These are phyloP conservation scores for Tolypocladium album DNA, from an alignment of 2,329 filamentous ascomycete species.

Conservation along the genomic window DNA sequence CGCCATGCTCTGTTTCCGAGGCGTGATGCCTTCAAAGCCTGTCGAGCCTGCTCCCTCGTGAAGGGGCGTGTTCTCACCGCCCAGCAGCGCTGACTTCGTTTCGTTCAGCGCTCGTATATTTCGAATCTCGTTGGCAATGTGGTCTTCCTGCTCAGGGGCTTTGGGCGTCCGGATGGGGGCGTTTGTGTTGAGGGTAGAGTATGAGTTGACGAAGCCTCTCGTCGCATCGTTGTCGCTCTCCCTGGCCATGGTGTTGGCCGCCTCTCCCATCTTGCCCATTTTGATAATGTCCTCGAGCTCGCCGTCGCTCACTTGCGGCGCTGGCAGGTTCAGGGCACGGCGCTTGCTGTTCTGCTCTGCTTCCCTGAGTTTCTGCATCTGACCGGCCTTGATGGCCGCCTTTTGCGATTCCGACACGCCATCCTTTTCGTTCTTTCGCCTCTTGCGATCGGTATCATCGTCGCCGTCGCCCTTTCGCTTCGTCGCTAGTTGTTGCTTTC, in stretches of 20 bases:
- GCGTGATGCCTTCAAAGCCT: slow-evolving; percentile 76
- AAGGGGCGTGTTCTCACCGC: slow-evolving; percentile 86
- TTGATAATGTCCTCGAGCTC: slow-evolving; percentile 98
- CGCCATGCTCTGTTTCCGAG: slow-evolving; percentile 68
- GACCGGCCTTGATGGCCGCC: slow-evolving; percentile 84
- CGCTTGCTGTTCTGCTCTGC: slow-evolving; percentile 96
- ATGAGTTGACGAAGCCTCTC: slow-evolving; percentile 76
- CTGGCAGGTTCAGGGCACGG: slow-evolving; percentile 67
- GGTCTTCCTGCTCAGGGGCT: slow-evolving; percentile 85
- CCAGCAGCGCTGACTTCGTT: slow-evolving; percentile 85
- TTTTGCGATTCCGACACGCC: slow-evolving; percentile 68
- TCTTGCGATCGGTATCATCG: slow-evolving; percentile 69
- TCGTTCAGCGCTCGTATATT: slow-evolving; percentile 89
- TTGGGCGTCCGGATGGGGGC: slow-evolving; percentile 88
- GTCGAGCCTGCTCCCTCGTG: slow-evolving; percentile 74
- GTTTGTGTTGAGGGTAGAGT: slow-evolving; percentile 66
- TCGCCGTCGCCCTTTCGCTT: slow-evolving; percentile 96
- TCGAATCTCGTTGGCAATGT: slow-evolving; percentile 90
- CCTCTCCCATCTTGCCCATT: slow-evolving; percentile 90
- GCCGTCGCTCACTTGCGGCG: slow-evolving; percentile 83
- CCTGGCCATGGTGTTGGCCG: slow-evolving; percentile 63
- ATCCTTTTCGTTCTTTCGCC: slow-evolving; percentile 80
- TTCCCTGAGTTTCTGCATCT: slow-evolving; percentile 89
- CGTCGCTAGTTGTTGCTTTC: slow-evolving; percentile 79
- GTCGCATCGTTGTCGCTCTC: slow-evolving; percentile 78